Conservation (phyloP, 1,284 basidiomycete genomes). For the Trametes hirsuta region DNA sequence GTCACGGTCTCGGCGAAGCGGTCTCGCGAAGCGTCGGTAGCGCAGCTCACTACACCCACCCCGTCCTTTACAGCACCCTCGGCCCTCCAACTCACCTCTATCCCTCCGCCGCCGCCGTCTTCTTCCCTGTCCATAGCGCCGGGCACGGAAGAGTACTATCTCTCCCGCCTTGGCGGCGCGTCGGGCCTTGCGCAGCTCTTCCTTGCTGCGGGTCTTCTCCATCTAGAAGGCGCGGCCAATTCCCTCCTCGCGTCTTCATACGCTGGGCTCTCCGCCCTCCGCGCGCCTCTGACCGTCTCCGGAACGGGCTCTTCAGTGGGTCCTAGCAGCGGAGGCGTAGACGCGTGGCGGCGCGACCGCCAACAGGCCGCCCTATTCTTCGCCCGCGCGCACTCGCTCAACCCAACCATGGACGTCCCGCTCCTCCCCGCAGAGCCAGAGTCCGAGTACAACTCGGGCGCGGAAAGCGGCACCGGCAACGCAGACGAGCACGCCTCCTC, state of each 20-base stretch:
- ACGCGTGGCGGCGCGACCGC: constrained; percentile 72
- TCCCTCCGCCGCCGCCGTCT: constrained; percentile 9
- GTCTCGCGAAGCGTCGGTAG: background rate
- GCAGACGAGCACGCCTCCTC: constrained; percentile 11
- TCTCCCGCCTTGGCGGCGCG: constrained; percentile 64
- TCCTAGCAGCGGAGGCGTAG: constrained; percentile 41
- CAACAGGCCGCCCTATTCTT: constrained; percentile 70
- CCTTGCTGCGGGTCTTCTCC: constrained; percentile 72
- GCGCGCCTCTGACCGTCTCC: constrained; percentile 51
- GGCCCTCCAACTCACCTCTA: constrained; percentile 12
- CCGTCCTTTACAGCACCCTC: constrained; percentile 7
- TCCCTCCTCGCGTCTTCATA: constrained; percentile 68
- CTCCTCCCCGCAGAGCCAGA: constrained; percentile 55
- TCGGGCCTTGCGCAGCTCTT: constrained; percentile 70
- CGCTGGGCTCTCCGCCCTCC: constrained; percentile 73
- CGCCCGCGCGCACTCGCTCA: constrained; percentile 61
- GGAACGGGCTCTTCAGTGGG: constrained; percentile 15
- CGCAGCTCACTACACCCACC: constrained; percentile 19
- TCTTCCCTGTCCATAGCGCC: constrained; percentile 40
- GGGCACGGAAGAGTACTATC: constrained; percentile 62
- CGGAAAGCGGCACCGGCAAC: constrained; percentile 26
- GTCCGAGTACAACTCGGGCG: constrained; percentile 50
- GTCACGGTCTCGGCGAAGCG: constrained; percentile 9
- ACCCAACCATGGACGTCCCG: constrained; percentile 68
- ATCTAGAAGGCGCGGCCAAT: constrained; percentile 74